These are phyloP conservation scores for Funneliformis geosporum DNA, from an alignment of 192 early-diverging fungal species.

Conservation along the genomic window DNA sequence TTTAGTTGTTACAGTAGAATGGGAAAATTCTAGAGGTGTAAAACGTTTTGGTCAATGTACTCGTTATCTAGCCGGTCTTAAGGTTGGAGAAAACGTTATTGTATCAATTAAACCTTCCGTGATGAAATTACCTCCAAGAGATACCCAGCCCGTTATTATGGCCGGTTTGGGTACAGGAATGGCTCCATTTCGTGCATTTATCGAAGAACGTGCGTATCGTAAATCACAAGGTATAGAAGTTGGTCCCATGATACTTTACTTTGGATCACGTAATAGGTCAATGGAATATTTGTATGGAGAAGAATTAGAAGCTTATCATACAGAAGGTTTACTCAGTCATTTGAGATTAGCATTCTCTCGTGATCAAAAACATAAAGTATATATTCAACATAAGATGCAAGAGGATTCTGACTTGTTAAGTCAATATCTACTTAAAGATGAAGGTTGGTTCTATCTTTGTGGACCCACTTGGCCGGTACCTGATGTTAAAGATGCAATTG, in stretches of 20 bases:
- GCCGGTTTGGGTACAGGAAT: slow-evolving; percentile 97
- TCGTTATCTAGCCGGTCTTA: slow-evolving; percentile 74
- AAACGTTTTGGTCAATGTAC: slow-evolving; percentile 87
- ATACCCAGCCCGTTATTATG: slow-evolving; percentile 90
- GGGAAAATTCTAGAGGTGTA: slow-evolving; percentile 69
- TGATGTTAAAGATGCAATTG: slow-evolving; percentile 91
- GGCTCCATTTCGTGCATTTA: slow-evolving; percentile 98
- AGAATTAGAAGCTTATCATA: slow-evolving; percentile 92
- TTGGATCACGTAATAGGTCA: slow-evolving; percentile 91
- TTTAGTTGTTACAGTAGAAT: slow-evolving; percentile 90
- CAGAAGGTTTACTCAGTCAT: slow-evolving; percentile 86
- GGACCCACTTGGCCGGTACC: slow-evolving; percentile 96
- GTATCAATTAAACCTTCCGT: slow-evolving; percentile 96
- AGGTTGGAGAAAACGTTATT: slow-evolving; percentile 69
- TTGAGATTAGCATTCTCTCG: slow-evolving; percentile 92
- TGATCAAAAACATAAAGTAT: slow-evolving; percentile 92
- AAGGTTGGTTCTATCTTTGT: slow-evolving; percentile 94
- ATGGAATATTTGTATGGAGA: slow-evolving; percentile 97
- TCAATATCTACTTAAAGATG: slow-evolving; percentile 71
- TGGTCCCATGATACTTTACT: slow-evolving; percentile 95
- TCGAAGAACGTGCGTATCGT: slow-evolving; percentile 87
- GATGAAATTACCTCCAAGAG: slow-evolving; percentile 88
- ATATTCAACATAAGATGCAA: slow-evolving; percentile 95
- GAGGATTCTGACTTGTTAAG: slow-evolving; percentile 77
- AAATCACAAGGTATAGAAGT: slow-evolving; percentile 76